phyloP scores from a whole-genome alignment of 1,284 basidiomycete genomes.

The Violaceomyces palustris region DNA sequence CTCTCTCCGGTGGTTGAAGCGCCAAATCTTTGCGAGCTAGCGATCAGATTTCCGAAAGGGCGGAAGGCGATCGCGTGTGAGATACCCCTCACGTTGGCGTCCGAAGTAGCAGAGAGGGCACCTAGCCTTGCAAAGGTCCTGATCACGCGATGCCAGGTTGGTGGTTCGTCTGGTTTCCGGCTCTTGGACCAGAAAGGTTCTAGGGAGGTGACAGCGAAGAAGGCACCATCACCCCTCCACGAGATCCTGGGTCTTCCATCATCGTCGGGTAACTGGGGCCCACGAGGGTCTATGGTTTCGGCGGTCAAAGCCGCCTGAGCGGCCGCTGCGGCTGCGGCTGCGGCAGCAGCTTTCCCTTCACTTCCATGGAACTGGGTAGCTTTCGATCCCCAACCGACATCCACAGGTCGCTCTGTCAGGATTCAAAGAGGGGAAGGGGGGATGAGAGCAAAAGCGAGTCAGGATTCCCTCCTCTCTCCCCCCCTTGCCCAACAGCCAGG shows the following conservation, averaged over 20 bases:
- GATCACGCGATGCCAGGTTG: constrained; percentile 70
- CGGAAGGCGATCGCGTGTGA: constrained; percentile 80
- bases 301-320: constrained; percentile 48
- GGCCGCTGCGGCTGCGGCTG: constrained; percentile 57
- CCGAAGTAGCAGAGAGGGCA: constrained; percentile 75
- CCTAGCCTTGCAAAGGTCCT: constrained; percentile 60
- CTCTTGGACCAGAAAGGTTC: constrained; percentile 52
- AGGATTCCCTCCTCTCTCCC: no score
- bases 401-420: constrained; percentile 85
- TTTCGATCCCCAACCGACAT: constrained; percentile 96
- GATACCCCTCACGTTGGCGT: constrained; percentile 69
- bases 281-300: constrained; percentile 28
- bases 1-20: constrained; percentile 58
- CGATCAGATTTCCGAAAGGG: constrained; percentile 79
- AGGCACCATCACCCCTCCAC: constrained; percentile 88
- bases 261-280: constrained; percentile 61
- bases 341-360: constrained; percentile 78
- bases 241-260: constrained; percentile 70
- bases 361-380: constrained; percentile 97
- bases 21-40: constrained; percentile 74
- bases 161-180: no score
- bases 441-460: not conserved
- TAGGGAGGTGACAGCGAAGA: constrained; percentile 77
- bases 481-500: constrained; percentile 1
- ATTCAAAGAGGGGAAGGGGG: constrained; percentile 48